Evolutionary conservation across 495 filamentous ascomycete species (phyloP).

Genomic region (Xylaria acuta): DNA sequence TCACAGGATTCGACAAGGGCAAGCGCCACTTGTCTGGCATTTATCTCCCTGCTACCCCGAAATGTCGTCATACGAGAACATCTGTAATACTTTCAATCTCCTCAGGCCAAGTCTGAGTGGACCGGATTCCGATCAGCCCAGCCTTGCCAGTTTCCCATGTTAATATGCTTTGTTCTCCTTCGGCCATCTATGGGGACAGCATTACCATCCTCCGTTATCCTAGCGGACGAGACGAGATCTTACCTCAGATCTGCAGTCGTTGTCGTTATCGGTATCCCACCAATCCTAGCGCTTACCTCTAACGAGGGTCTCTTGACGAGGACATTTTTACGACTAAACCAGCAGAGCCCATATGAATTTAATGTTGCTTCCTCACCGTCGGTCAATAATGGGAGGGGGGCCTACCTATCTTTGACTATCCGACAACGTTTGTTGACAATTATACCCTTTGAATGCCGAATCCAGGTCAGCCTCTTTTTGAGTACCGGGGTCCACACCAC

Average conservation of each 20-base stretch:
- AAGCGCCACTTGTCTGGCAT: slow-evolving; percentile 12
- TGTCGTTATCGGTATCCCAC: slow-evolving; percentile 16
- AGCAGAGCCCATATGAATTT: neutral
- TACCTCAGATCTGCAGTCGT: slow-evolving; percentile 5
- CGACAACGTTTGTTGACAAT: neutral
- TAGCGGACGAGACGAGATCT: slow-evolving; percentile 5
- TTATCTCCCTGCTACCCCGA: neutral
- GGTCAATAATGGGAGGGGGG: neutral
- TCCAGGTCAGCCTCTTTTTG: neutral
- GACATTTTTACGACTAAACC: neutral
- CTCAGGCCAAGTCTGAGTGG: slow-evolving; percentile 1
- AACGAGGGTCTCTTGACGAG: neutral
- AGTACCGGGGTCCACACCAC: neutral
- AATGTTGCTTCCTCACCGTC: neutral
- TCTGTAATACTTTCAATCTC: slow-evolving; percentile 8
- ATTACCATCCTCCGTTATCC: neutral
- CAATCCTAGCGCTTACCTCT: slow-evolving; percentile 8
- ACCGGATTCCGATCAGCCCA: slow-evolving; percentile 16
- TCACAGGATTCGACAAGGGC: slow-evolving; percentile 1
- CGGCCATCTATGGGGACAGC: neutral
- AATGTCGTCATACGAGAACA: slow-evolving; percentile 27
- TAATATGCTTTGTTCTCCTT: neutral
- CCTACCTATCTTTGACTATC: neutral
- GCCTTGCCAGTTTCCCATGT: slow-evolving; percentile 6
- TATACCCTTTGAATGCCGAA: neutral